Evolutionary conservation across 768 basidiomycete genomes (phyloP).

Genomic region (Chalciporus pseudorubinellus): DNA sequence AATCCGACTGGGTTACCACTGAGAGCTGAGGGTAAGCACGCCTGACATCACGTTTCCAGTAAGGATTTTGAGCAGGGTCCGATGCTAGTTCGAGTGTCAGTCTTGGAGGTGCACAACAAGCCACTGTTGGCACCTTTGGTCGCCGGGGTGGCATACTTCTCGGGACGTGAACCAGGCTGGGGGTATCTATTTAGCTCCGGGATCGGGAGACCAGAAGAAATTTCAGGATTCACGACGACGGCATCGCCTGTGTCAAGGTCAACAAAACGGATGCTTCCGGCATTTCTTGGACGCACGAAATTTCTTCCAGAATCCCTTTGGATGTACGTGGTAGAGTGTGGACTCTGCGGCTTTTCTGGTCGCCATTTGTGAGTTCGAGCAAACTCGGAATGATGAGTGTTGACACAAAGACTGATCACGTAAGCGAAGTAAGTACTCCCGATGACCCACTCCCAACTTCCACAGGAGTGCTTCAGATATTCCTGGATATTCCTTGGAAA

Average conservation of each 20-base stretch:
- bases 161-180: conserved; percentile 84
- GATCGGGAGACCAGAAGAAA: conserved; percentile 86
- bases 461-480: too few species aligned
- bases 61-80: conserved; percentile 85
- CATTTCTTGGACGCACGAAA: conserved; percentile 59
- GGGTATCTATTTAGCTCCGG: conserved; percentile 73
- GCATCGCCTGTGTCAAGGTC: conserved; percentile 61
- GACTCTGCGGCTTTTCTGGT: conserved; percentile 81
- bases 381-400: neutral
- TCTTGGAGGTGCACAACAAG: neutral
- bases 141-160: conserved; percentile 83
- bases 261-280: conserved; percentile 1
- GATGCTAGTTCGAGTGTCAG: conserved; percentile 53
- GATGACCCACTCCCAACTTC: too few species aligned
- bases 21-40: conserved; percentile 91
- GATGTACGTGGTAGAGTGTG: conserved; percentile 85
- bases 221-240: conserved; percentile 82
- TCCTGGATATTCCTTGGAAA: too few species aligned
- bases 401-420: conserved; percentile 6
- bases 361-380: conserved; percentile 50
- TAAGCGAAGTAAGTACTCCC: too few species aligned
- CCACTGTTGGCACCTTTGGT: conserved; percentile 62
- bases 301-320: conserved; percentile 96
- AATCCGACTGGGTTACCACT: conserved; percentile 78
- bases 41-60: conserved; percentile 95